Evolutionary conservation across 2,329 filamentous ascomycete species (phyloP), one percentile per base, ranked within the genome.

Genomic region (Fusarium papillatum): DNA sequence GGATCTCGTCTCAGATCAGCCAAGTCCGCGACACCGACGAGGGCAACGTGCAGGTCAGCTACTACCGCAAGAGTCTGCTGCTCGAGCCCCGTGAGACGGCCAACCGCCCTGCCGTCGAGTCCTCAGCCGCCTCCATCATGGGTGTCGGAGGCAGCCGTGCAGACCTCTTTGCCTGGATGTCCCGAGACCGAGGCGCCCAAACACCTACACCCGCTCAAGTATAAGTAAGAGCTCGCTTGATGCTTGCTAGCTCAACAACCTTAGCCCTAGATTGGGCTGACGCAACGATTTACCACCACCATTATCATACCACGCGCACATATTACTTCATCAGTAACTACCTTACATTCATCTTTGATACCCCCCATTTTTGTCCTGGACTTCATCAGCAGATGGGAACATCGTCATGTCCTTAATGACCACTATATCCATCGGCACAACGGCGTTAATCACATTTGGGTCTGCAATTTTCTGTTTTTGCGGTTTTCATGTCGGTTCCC

Each of bases 1-100:
- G 96, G 96, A 92, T 99, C 83, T 91, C 96, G 73, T 89, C 91
- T 26, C 94, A 98, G 83, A 92, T 98, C 63, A 87, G 91, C 59
- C 92, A 93, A 34, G 95, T 98, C 57, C 94, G 94, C 16, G 90
- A 91, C 70, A 79, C 86, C 74, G 85, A 89, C 79, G 82, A 87
- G 79, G 82, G 87, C 78, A 92, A 90, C 61, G 88, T 90, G n/a
- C 90, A 92, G 81, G 88, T 91, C 71, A 88, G 84, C 46, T 90
- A 92, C 82, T 97, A 98, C 83, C 92, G 95, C 76, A 95, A 96
- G 81, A 97, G 95, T 71, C 88, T 98, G 55, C 86, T 96, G 34
- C 89, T 98, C 29, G 96, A 98, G 82, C 96, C 96, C 13, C 89
- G 93, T 59, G 93, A 94, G 80, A 84, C 80, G 26, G 73, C 78